These are phyloP conservation scores for Picea glauca DNA, from an alignment of 75 land plant species.

Conservation along the genomic window DNA sequence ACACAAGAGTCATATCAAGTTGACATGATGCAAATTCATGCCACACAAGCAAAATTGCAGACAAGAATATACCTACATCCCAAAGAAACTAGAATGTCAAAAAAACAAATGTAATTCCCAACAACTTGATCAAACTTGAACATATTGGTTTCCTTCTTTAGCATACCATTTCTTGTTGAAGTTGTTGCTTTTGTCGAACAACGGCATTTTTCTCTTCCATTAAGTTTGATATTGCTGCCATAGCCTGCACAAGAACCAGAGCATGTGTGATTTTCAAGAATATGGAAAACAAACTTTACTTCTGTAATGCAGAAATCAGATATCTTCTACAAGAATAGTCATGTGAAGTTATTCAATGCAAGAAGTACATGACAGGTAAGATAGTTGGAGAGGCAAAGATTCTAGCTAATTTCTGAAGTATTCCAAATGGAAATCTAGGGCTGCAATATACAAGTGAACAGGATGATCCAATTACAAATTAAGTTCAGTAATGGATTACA, in stretches of 20 bases:
- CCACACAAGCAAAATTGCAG: too few species aligned
- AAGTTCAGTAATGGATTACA: too few species aligned
- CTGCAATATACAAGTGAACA: too few species aligned
- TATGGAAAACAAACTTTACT: background rate
- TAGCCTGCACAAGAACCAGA: slow-evolving; percentile 20
- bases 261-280: background rate
- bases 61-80: too few species aligned
- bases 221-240: slow-evolving; percentile 19
- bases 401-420: background rate
- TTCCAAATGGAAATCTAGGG: too few species aligned
- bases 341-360: background rate
- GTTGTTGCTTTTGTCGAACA: slow-evolving; percentile 21
- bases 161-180: slow-evolving; percentile 40
- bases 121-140: background rate
- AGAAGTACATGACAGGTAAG: background rate
- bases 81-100: too few species aligned
- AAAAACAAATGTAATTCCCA: background rate
- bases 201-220: slow-evolving; percentile 35
- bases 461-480: too few species aligned
- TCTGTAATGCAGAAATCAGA: background rate
- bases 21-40: too few species aligned
- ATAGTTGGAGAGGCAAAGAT: background rate
- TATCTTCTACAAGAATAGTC: background rate
- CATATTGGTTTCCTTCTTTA: background rate
- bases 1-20: too few species aligned